These are phyloP conservation scores for Macrolepiota dolichaula DNA, from an alignment of 768 basidiomycete species.

Conservation along the genomic window DNA sequence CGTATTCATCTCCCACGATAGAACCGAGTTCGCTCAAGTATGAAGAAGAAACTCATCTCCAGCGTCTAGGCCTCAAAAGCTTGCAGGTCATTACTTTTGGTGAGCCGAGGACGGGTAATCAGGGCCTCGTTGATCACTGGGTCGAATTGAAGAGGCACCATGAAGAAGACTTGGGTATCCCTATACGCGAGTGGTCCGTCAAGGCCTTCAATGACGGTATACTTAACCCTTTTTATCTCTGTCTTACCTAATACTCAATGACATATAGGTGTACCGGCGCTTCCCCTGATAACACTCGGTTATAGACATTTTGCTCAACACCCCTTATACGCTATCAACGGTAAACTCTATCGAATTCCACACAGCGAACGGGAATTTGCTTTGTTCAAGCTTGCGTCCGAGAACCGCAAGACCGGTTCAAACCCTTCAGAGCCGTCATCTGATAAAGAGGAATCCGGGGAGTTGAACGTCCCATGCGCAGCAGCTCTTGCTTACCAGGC, in stretches of 20 bases:
- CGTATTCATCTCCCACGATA: background rate
- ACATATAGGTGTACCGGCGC: constrained; percentile 46
- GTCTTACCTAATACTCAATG: background rate
- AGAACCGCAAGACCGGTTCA: background rate
- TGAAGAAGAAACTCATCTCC: constrained; percentile 11
- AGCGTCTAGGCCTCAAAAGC: constrained; percentile 22
- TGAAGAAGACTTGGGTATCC: constrained; percentile 30
- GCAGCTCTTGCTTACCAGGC: background rate
- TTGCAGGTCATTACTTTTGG: constrained; percentile 50
- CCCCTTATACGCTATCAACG: constrained; percentile 48
- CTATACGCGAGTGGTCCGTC: constrained; percentile 44
- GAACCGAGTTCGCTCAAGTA: background rate
- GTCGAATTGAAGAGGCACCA: constrained; percentile 30
- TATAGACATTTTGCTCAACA: constrained; percentile 47
- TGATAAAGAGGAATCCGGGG: background rate
- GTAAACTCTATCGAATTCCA: constrained; percentile 45
- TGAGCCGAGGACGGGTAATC: constrained; percentile 46
- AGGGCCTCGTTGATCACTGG: constrained; percentile 39
- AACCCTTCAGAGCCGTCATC: background rate
- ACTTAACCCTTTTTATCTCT: constrained; percentile 13
- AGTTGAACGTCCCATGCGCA: background rate
- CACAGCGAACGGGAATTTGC: constrained; percentile 42
- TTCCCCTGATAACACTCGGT: constrained; percentile 51
- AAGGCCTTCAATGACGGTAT: constrained; percentile 57
- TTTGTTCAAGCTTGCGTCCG: constrained; percentile 32